phyloP scores from a whole-genome alignment of 1,139 yeast species.

The Candida neerlandica region DNA sequence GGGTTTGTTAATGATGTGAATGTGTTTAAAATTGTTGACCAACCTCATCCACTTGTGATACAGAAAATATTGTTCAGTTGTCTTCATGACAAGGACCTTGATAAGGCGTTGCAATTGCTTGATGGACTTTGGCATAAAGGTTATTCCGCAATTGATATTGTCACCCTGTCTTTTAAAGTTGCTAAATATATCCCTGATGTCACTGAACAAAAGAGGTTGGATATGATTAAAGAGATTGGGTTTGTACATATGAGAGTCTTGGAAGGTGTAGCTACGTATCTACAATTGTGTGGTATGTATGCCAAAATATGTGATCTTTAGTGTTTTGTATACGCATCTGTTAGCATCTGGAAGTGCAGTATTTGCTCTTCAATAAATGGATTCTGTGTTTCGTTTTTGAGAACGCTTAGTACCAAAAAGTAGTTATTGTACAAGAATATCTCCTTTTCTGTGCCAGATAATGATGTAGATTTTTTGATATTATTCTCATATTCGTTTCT shows the following conservation, averaged over 20 bases:
- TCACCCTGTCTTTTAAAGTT: slow-evolving; percentile 86
- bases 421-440: slow-evolving; percentile 79
- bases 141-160: slow-evolving; percentile 90
- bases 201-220: slow-evolving; percentile 68
- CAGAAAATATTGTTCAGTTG: slow-evolving; percentile 67
- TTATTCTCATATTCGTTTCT: slow-evolving; percentile 79
- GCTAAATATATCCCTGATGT: slow-evolving; percentile 73
- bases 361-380: slow-evolving; percentile 58
- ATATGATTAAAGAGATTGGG: slow-evolving; percentile 83
- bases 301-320: slow-evolving; percentile 55
- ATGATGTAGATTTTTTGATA: slow-evolving; percentile 62
- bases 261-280: slow-evolving; percentile 88
- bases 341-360: slow-evolving; percentile 61
- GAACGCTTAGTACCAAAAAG: slow-evolving; percentile 52
- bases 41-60: slow-evolving; percentile 91
- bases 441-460: slow-evolving; percentile 55
- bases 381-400: slow-evolving; percentile 48
- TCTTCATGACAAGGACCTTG: slow-evolving; percentile 54
- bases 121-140: slow-evolving; percentile 84
- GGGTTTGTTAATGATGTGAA: slow-evolving; percentile 86
- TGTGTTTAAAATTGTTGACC: slow-evolving; percentile 93
- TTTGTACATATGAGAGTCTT: slow-evolving; percentile 87
- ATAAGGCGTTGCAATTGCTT: slow-evolving; percentile 67
- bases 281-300: slow-evolving; percentile 83
- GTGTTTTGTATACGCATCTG: slow-evolving; percentile 55